Base-by-base conservation (phyloP, 2,329 filamentous ascomycete species). In the Dactylellina cionopaga region DNA sequence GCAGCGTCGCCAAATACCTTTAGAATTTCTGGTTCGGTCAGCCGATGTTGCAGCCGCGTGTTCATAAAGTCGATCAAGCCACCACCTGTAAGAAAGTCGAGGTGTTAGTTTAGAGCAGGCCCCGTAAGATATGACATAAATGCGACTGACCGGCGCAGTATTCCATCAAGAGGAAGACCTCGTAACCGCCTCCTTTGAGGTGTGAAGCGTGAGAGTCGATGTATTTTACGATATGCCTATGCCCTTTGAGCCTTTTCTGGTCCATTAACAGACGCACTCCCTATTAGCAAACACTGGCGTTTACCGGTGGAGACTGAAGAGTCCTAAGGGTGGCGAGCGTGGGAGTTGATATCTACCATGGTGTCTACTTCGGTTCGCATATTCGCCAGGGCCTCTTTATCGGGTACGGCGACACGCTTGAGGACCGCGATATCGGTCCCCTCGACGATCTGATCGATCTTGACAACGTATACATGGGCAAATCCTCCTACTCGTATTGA, bases 1-100 rank as follows among this genome's bases (percentile, higher is more conserved):
- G 93, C 91, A 62, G 97, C 92, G 80, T 99, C 95, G 55, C 90
- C 90, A 82, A 99, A 98, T 81, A 99, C 98, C 83, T 93, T 90
- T 77, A 99, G 84, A 77, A 99, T 96, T 84, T 99, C 95, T 52
- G 95, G 94, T 83, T 99, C 95, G 33, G 94, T 99, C 81, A 99
- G 85, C 54, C 95, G 90, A 80, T 99, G 93, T 82, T 99, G 95
- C 78, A 99, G 83, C 58, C 95, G 88, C 33, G 95, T 99, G 82
- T 99, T 99, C 95, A 99, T 99, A 80, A 98, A 99, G 82, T 99
- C 95, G 80, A 99, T 99, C 79, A 99, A 83, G 33, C 95, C 94
- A 75, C 95, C 95, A 54, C 95, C 95, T 78, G 90, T 88, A 47
- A 17, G 15, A 22, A 25, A 49, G 41, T 11, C 7, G 10, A 22